Base-by-base conservation (phyloP, 1,139 yeast species). In the Debaryomyces robertsiae region DNA sequence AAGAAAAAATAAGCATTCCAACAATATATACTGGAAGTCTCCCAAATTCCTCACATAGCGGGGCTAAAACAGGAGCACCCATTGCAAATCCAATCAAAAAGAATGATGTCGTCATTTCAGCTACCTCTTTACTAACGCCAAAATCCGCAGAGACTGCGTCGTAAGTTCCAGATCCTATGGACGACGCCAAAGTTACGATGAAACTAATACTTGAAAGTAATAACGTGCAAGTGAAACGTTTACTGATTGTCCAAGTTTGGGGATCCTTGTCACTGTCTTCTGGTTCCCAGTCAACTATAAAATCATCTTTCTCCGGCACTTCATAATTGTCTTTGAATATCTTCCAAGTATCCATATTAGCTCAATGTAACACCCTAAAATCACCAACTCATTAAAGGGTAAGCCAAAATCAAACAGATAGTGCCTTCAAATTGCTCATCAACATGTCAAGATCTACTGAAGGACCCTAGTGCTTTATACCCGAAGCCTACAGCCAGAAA, bases 31-130 rank as follows among this genome's bases (percentile, higher is more conserved):
- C 38, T 9, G 44, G 39, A 22, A 36, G 29, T 13, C 46, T 27
- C 3, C 46, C 46, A 11, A 43, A 7, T 24, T 43, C 46, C 25
- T 43, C 46, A 11, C 41, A 37, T 17, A 43, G 15, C 9, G 46
- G 46, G 6, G 46, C 46, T 15, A 43, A 24, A 7, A 41, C 19
- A 22, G 41, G 40, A 9, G 46, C 41, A 9, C 46, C 46, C 5
- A 38, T 34, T 9, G 36, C 46, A 38, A 43, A 43, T 10, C 46
- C 46, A 7, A 43, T 37, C 9, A 42, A 19, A 22, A 40, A 42
- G 16, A 43, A 16, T 2, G 44, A 37, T n/a, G 44, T 37, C 10
- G 41, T 22, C 42, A 42, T 16, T 10, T 23, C 36, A 4, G 41
- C 14, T 9, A 42, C 44, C 22, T 42, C 46, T 16, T 23, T 30